These are phyloP conservation scores for Pelargonium citronellum DNA, from an alignment of 441 rosid species.

Conservation along the genomic window DNA sequence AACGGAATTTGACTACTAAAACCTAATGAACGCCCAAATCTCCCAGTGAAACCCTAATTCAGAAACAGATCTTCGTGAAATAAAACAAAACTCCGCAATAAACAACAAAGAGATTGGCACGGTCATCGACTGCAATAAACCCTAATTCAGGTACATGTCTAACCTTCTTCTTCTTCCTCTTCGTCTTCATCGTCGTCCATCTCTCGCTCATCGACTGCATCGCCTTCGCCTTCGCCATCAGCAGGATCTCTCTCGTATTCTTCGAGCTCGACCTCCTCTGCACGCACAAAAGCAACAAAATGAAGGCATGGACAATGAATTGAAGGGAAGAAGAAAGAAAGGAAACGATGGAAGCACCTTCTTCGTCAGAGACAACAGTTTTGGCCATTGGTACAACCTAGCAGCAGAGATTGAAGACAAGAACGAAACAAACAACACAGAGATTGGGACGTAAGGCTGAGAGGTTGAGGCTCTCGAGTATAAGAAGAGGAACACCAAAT, in stretches of 20 bases:
- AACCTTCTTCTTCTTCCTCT: constrained; percentile 81
- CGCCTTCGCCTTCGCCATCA: constrained; percentile 40
- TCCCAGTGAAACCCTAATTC: background rate
- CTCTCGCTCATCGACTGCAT: constrained; percentile 35
- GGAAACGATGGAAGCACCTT: constrained; percentile 3
- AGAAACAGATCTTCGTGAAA: background rate
- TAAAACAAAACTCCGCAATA: background rate
- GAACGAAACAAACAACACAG: no score
- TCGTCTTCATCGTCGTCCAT: constrained; percentile 3
- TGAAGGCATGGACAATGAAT: background rate
- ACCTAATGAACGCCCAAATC: background rate
- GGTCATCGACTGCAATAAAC: no score
- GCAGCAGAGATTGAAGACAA: no score
- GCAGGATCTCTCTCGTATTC: constrained; percentile 43
- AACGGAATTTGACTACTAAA: background rate
- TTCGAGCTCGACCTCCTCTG: constrained; percentile 5
- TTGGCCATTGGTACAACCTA: background rate
- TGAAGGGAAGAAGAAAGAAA: background rate
- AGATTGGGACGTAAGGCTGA: no score
- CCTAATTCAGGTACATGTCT: background rate
- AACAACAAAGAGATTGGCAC: background rate
- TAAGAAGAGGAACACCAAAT: no score
- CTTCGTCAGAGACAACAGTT: constrained; percentile 14
- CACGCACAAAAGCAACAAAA: background rate
- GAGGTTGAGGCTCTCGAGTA: no score